Conservation (phyloP, 305 asterid genomes). For the Fraxinus floribunda region DNA sequence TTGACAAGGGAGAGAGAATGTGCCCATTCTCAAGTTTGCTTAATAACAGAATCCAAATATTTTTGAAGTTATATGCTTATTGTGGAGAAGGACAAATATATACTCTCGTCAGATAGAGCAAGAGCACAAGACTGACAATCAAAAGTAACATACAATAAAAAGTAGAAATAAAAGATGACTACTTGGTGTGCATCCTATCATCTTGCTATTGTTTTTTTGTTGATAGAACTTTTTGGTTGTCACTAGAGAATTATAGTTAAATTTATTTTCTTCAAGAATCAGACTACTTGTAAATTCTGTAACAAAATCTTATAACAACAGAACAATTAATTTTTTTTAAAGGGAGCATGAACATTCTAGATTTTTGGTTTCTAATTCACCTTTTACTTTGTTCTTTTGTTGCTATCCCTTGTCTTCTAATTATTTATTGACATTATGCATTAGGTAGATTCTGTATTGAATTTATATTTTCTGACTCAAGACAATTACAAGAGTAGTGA, state of each 20-base stretch:
- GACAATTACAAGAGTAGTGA: not conserved
- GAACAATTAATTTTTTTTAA: not conserved
- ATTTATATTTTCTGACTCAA: not conserved
- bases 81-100: not conserved
- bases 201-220: not conserved
- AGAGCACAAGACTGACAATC: not conserved
- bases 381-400: not conserved
- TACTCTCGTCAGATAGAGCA: not conserved
- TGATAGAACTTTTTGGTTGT: not conserved
- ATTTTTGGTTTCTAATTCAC: not conserved
- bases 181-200: not conserved
- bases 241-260: not conserved
- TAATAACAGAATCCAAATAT: not conserved
- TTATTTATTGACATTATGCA: not conserved
- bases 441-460: not conserved
- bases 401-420: not conserved
- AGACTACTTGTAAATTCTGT: not conserved
- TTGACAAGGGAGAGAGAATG: not conserved
- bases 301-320: not conserved
- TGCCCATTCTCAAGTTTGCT: not conserved
- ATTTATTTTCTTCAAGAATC: not conserved
- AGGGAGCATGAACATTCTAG: not conserved
- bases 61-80: not conserved
- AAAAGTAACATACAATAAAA: not conserved
- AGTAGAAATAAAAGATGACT: not conserved